Conservation (phyloP, 2,329 filamentous ascomycete genomes). For the Sarocladiaceae sp. region DNA sequence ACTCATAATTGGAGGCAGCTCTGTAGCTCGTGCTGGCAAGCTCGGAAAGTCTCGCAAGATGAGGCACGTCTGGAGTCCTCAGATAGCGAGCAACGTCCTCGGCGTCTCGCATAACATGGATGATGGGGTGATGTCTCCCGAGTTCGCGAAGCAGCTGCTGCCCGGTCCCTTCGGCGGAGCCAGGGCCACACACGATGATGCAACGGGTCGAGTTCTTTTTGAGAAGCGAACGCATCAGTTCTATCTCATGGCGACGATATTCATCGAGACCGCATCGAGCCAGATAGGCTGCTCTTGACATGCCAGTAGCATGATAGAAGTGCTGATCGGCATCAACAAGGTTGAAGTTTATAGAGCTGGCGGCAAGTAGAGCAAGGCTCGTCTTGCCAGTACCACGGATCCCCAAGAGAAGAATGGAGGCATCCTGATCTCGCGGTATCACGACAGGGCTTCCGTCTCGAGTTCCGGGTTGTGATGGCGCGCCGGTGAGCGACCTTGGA, state of each 20-base stretch:
- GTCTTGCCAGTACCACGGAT: slow-evolving; percentile 58
- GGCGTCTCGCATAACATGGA: slow-evolving; percentile 34
- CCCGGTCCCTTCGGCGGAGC: slow-evolving; percentile 47
- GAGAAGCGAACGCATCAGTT: slow-evolving; percentile 33
- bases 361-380: slow-evolving; percentile 55
- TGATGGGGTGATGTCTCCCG: slow-evolving; percentile 50
- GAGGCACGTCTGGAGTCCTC: slow-evolving; percentile 34
- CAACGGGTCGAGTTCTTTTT: slow-evolving; percentile 42
- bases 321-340: slow-evolving; percentile 53
- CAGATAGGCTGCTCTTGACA: slow-evolving; percentile 47
- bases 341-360: slow-evolving; percentile 36
- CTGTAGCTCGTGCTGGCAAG: slow-evolving; percentile 33
- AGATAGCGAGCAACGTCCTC: slow-evolving; percentile 47
- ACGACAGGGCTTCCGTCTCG: neutral
- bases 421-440: slow-evolving; percentile 15
- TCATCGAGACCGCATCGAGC: slow-evolving; percentile 23
- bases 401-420: slow-evolving; percentile 55
- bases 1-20: slow-evolving; percentile 50
- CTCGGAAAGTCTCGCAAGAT: slow-evolving; percentile 41
- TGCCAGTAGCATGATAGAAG: slow-evolving; percentile 51
- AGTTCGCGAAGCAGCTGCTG: slow-evolving; percentile 46
- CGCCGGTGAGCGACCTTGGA: too few relatives aligned
- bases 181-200: slow-evolving; percentile 51
- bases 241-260: slow-evolving; percentile 14
- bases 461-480: neutral